Base-by-base conservation (phyloP, 2,329 filamentous ascomycete genomes). In the Aspergillus fijiensis region DNA sequence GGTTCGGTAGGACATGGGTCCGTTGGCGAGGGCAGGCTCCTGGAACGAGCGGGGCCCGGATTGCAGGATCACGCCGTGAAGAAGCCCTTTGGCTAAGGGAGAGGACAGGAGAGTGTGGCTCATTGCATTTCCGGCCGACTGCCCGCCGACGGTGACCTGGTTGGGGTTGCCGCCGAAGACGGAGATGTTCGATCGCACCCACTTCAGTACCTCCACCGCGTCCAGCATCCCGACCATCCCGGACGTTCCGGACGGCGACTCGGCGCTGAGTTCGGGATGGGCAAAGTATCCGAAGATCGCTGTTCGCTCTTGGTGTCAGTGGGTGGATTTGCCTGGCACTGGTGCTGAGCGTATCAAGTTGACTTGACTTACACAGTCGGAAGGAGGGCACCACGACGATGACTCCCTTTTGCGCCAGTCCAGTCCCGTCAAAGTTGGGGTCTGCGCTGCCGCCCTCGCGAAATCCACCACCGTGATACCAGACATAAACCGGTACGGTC, bases 41-140 rank as follows among this genome's bases (percentile, higher is more conserved):
- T 35, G 33, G 11, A 16, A 16, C 11, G 33, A 35, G 5, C 11
- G 33, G 11, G 33, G 11, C 11, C 33, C 33, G 14, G 11, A 12
- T 16, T 35, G 11, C 2, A 16, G 14, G 33, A 35, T 35, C 33
- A 16, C 33, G 11, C 33, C 33, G 14, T 63, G 53, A 33, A 74
- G 60, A 3, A 70, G 65, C 1, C 61, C 67, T 2, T 59, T 56
- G 1, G 62, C 56, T 4, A 72, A 65, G 33, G 68, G 71, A 53
- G 59, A 62, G 42, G 47, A 70, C 54, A 74, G 65, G 53, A 68
- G 64, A 39, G 66, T 63, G 4, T 67, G 51, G 1, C 60, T 49
- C 27, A 64, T 65, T 25, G 62, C 59, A 7, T 62, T 83, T 29
- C 71, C 72, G 7, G 70, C 70, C 16, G 66, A 70, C 59, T 73